Evolutionary conservation across 371 early-diverging fungal genomes (phyloP).

Genomic region (Mucor piriformis): DNA sequence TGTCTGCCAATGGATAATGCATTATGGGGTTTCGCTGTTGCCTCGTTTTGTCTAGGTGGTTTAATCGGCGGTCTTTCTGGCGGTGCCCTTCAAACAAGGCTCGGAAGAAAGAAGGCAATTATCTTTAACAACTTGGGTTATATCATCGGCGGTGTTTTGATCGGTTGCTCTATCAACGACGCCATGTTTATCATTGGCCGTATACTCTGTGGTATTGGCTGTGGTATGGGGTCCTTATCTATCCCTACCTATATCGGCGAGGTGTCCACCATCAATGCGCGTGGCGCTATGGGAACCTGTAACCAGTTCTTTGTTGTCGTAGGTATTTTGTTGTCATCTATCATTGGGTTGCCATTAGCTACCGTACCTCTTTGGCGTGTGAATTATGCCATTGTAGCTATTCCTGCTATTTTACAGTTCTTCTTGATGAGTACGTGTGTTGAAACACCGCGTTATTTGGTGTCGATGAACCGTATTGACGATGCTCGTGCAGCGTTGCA

Average conservation of each 20-base stretch:
- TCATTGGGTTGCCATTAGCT: conserved; percentile 62
- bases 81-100: conserved; percentile 52
- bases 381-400: conserved; percentile 62
- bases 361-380: conserved; percentile 71
- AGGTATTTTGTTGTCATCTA: conserved; percentile 72
- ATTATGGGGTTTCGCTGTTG: conserved; percentile 61
- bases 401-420: conserved; percentile 72
- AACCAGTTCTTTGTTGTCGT: conserved; percentile 54
- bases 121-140: conserved; percentile 62
- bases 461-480: conserved; percentile 54
- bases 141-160: conserved; percentile 63
- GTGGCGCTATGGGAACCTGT: conserved; percentile 66
- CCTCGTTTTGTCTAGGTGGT: conserved; percentile 73
- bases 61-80: conserved; percentile 67
- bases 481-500: conserved; percentile 60
- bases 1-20: conserved; percentile 33
- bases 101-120: conserved; percentile 71
- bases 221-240: conserved; percentile 78
- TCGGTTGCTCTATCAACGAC: conserved; percentile 54
- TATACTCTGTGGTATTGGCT: conserved; percentile 76
- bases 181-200: conserved; percentile 77
- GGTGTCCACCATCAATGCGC: conserved; percentile 67
- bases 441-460: conserved; percentile 79
- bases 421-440: conserved; percentile 69
- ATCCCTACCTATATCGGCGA: conserved; percentile 85